These are phyloP conservation scores for Suhomyces kunorum DNA, from an alignment of 1,139 yeast species.

Conservation along the genomic window DNA sequence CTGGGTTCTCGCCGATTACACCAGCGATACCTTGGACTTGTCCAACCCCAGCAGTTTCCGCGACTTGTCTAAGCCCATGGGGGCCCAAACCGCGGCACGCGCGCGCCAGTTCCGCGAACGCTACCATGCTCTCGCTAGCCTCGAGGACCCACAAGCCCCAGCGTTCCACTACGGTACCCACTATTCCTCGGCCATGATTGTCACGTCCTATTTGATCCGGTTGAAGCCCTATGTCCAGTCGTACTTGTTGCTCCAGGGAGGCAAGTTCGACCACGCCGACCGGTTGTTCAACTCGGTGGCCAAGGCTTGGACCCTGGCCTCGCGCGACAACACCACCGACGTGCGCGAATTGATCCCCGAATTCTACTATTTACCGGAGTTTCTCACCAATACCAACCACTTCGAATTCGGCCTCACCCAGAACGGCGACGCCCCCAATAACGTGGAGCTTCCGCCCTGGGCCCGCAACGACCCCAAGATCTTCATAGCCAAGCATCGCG, in stretches of 20 bases:
- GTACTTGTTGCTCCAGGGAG: conserved; percentile 76
- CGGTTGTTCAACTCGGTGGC: conserved; percentile 70
- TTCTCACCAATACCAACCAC: conserved; percentile 60
- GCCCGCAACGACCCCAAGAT: conserved; percentile 71
- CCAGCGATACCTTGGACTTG: conserved; percentile 64
- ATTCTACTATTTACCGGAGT: conserved; percentile 78
- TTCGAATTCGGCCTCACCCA: conserved; percentile 72
- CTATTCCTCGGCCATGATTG: conserved; percentile 91
- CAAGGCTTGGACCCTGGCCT: conserved; percentile 78
- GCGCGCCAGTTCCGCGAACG: conserved; percentile 66
- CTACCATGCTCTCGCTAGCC: conserved; percentile 62
- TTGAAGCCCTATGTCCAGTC: conserved; percentile 79
- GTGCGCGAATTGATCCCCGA: conserved; percentile 86
- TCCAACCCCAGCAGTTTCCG: conserved; percentile 60
- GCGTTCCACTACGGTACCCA: conserved; percentile 93
- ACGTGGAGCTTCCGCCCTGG: conserved; percentile 81
- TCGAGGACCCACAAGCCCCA: conserved; percentile 54
- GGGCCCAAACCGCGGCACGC: conserved; percentile 68
- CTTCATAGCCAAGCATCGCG: conserved; percentile 71
- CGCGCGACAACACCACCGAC: conserved; percentile 78
- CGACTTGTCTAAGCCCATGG: conserved; percentile 85
- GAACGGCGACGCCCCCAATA: conserved; percentile 54
- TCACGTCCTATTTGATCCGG: conserved; percentile 72
- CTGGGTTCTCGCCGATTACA: conserved; percentile 82
- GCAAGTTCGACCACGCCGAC: conserved; percentile 85